These are phyloP conservation scores for Suillus occidentalis DNA, from an alignment of 768 basidiomycete genomes.

Conservation along the genomic window DNA sequence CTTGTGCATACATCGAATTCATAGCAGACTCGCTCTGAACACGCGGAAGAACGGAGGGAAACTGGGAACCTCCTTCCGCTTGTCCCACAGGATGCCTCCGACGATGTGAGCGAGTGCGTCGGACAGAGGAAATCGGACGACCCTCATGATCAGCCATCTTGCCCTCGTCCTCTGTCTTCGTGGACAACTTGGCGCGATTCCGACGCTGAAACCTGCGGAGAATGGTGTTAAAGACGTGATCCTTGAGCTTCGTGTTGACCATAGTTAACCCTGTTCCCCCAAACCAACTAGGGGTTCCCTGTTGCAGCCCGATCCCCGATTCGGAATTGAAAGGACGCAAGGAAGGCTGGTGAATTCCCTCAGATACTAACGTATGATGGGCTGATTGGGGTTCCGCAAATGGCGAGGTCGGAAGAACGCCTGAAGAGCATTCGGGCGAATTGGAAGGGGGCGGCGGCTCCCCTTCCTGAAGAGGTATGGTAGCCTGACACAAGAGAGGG, in stretches of 20 bases:
- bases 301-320: slow-evolving; percentile 28
- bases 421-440: slow-evolving; percentile 39
- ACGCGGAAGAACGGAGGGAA: slow-evolving; percentile 49
- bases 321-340: slow-evolving; percentile 45
- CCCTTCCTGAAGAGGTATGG: slow-evolving; percentile 36
- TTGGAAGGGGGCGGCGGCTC: slow-evolving; percentile 54
- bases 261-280: slow-evolving; percentile 91
- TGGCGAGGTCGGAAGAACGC: slow-evolving; percentile 32
- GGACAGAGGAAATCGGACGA: slow-evolving; percentile 16
- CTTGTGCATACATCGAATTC: slow-evolving; percentile 35
- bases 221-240: slow-evolving; percentile 92
- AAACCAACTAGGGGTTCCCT: slow-evolving; percentile 55
- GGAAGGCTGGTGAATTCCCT: slow-evolving; percentile 32
- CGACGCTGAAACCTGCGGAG: slow-evolving; percentile 70
- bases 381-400: slow-evolving; percentile 24
- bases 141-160: slow-evolving; percentile 47
- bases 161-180: slow-evolving; percentile 57
- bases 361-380: slow-evolving; percentile 21
- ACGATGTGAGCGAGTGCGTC: slow-evolving; percentile 17
- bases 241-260: slow-evolving; percentile 92
- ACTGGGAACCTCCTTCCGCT: slow-evolving; percentile 35
- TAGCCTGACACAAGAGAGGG: slow-evolving; percentile 42
- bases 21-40: slow-evolving; percentile 62
- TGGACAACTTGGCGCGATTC: slow-evolving; percentile 32
- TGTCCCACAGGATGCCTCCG: slow-evolving; percentile 23